Base-by-base conservation (phyloP, 2,329 filamentous ascomycete genomes). In the Paecilomyces variotii region DNA sequence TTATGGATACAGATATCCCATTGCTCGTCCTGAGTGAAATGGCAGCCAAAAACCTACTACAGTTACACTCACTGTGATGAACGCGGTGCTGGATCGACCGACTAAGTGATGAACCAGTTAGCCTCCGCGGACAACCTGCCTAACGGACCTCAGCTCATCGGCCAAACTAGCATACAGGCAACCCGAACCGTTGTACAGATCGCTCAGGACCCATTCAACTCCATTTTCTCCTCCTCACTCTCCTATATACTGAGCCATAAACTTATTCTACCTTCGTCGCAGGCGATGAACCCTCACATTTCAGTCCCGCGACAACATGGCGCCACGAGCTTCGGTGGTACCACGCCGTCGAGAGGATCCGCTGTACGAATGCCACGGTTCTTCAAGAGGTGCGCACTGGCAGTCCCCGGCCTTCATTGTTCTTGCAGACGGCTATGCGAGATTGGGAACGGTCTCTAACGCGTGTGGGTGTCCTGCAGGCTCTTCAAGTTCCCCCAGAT, bases 401-500 rank as follows among this genome's bases (percentile, higher is more conserved):
- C 30, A 52, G 11, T 5, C 25, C 53, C 53, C 14, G 28, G n/a
- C 25, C 19, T 28, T 12, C n/a, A 14, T 14, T 57, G 14, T 27
- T 19, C 14, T 28, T 57, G 28, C 12, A 14, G 27, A 26, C 53
- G 24, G 11, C 14, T 26, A 25, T n/a, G 14, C 30, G 32, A 50
- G 27, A 19, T 19, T 24, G 26, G 28, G 39, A 19, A 26, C 49
- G 24, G 60, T 60, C 53, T 57, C 62, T 66, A 54, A 64, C 57
- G 9, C 11, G 25, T 14, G 26, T 52, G 24, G 4, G 14, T 52
- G 50, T 26, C 25, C n/a, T 39, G 24, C 55, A 81, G 80, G 59
- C 75, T 88, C 55, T 87, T 88, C 80, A 88, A 88, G 71, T 88
- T 88, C 68, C 85, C 85, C 10, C 85, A 87, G 65, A 88, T 88